phyloP scores from a whole-genome alignment of 345 rosid genomes.

The Hibiscus tridactylites region DNA sequence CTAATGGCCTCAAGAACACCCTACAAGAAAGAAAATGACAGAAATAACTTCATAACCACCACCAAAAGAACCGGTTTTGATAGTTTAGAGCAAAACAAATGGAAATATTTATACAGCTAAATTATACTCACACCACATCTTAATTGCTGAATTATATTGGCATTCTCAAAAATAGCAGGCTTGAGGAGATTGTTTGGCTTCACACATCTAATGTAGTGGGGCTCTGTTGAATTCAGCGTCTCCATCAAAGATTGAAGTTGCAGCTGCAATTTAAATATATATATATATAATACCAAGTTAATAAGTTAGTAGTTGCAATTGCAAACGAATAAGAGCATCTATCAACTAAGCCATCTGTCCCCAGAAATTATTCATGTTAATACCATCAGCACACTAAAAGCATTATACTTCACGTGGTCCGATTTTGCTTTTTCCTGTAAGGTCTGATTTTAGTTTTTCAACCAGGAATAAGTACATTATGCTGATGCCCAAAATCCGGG shows the following conservation, averaged over 20 bases:
- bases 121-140: conserved; percentile 92
- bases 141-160: conserved; percentile 86
- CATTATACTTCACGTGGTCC: background rate
- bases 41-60: conserved; percentile 3
- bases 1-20: conserved; percentile 88
- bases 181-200: conserved; percentile 97
- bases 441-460: no score
- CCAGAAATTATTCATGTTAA: conserved; percentile 1
- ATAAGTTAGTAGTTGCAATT: background rate
- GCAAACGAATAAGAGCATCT: background rate
- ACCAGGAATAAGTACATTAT: no score
- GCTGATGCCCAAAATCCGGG: no score
- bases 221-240: conserved; percentile 88
- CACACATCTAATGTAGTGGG: conserved; percentile 99
- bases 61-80: conserved; percentile 6
- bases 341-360: background rate
- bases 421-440: background rate
- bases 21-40: conserved; percentile 24
- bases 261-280: conserved; percentile 41
- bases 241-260: conserved; percentile 99
- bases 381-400: background rate
- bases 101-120: conserved; percentile 4
- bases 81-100: conserved; percentile 5
- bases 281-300: background rate
- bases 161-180: conserved; percentile 93